A percentile compares a stretch with the other conserved stretches of the same genome.
phyloP scores from a whole-genome alignment of 2,329 filamentous ascomycete genomes.

The Penicillium sp. region DNA sequence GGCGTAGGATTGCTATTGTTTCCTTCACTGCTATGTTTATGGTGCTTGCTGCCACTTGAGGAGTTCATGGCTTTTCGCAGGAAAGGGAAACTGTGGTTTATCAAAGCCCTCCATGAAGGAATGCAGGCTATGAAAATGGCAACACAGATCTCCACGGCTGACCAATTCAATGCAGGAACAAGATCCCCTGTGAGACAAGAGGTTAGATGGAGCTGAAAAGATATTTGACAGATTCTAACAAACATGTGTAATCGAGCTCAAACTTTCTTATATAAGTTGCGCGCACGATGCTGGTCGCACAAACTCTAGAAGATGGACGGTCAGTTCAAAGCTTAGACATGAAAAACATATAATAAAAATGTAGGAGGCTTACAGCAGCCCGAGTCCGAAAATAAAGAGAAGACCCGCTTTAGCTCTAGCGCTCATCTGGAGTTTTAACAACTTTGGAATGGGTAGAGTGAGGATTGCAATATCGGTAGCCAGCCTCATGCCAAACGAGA shows the following conservation, averaged over 20 bases:
- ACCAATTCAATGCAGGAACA: slow-evolving; percentile 20
- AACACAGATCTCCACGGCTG: slow-evolving; percentile 17
- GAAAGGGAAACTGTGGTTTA: not conserved
- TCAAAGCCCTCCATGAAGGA: slow-evolving; percentile 12
- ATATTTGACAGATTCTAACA: too few species aligned
- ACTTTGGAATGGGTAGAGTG: slow-evolving; percentile 16
- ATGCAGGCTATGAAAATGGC: slow-evolving; percentile 23
- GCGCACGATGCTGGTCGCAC: slow-evolving; percentile 20
- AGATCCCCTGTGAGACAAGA: slow-evolving; percentile 12
- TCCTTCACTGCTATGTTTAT: not conserved
- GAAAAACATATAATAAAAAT: not conserved
- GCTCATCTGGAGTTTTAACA: slow-evolving; percentile 17
- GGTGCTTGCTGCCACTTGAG: not conserved
- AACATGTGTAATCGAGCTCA: slow-evolving; percentile 1
- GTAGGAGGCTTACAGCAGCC: slow-evolving; percentile 12
- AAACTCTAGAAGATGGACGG: not conserved
- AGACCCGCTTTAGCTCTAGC: slow-evolving; percentile 13
- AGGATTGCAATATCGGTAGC: slow-evolving; percentile 19
- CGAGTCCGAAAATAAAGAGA: slow-evolving; percentile 18
- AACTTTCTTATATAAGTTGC: slow-evolving; percentile 17
- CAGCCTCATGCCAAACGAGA: slow-evolving; percentile 17
- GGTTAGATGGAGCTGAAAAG: not conserved
- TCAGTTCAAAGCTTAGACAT: not conserved
- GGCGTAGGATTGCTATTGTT: not conserved
- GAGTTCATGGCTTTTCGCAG: not conserved